A percentile compares a stretch with the other conserved stretches of the same genome.
Conservation (phyloP, 768 basidiomycete species). For the Cystofilobasidium bisporidii region DNA sequence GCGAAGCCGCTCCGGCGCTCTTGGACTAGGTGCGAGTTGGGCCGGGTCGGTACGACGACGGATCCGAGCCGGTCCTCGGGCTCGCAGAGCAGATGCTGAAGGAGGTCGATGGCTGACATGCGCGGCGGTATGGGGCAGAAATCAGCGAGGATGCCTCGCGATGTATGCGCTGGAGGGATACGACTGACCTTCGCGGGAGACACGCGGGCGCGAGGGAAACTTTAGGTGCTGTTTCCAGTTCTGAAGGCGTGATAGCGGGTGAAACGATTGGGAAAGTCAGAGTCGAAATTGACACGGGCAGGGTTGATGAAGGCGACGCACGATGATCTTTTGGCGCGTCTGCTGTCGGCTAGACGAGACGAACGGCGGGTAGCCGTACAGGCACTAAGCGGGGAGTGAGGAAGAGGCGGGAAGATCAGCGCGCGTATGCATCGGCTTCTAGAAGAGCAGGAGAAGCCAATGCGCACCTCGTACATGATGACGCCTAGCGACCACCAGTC, state of each 20-base stretch:
- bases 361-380: slow-evolving; percentile 78
- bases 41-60: slow-evolving; percentile 58
- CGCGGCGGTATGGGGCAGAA: slow-evolving; percentile 73
- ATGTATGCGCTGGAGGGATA: background rate
- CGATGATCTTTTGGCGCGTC: slow-evolving; percentile 88
- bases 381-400: too few species aligned
- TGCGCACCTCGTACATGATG: slow-evolving; percentile 71
- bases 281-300: too few species aligned
- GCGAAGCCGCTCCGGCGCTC: slow-evolving; percentile 66
- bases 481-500: slow-evolving; percentile 99
- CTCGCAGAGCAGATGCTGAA: slow-evolving; percentile 84
- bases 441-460: too few species aligned
- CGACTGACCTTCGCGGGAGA: slow-evolving; percentile 45
- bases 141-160: slow-evolving; percentile 53
- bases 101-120: slow-evolving; percentile 78
- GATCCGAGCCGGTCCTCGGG: slow-evolving; percentile 84
- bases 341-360: slow-evolving; percentile 60
- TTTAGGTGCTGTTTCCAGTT: slow-evolving; percentile 85
- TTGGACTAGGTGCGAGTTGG: slow-evolving; percentile 66
- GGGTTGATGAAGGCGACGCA: too few species aligned
- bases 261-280: background rate
- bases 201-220: slow-evolving; percentile 72
- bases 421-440: too few species aligned
- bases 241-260: background rate
- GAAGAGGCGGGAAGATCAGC: background rate